phyloP scores from a whole-genome alignment of 306 rosid genomes.

The Corylus heterophylla region DNA sequence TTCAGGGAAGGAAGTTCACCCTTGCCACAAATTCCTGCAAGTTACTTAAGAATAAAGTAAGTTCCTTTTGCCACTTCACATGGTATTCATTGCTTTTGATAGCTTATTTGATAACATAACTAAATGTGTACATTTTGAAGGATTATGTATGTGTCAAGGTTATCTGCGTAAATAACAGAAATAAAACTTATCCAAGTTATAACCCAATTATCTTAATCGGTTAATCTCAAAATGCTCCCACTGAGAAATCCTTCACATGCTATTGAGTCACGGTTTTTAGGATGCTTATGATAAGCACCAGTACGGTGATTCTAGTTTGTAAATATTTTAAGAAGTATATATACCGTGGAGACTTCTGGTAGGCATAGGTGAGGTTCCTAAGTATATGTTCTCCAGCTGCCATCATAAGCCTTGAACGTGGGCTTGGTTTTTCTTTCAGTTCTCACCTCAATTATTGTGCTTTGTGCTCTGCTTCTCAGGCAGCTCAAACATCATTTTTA shows the following conservation, averaged over 20 bases:
- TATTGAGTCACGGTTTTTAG: neutral
- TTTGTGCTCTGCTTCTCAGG: slow-evolving; percentile 5
- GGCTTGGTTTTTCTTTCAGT: slow-evolving; percentile 2
- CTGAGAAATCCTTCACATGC: neutral
- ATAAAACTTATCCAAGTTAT: neutral
- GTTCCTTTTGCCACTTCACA: slow-evolving; percentile 22
- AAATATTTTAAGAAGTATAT: neutral
- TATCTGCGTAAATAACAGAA: neutral
- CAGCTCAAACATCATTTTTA: neutral
- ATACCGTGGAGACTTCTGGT: neutral
- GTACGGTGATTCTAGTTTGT: neutral
- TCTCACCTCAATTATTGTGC: neutral
- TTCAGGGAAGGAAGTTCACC: slow-evolving; percentile 71
- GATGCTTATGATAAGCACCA: neutral
- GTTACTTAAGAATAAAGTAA: slow-evolving; percentile 70
- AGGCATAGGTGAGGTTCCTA: neutral
- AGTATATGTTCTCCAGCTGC: neutral
- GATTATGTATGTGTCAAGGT: neutral
- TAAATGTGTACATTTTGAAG: neutral
- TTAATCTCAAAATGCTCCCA: neutral
- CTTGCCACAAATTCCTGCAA: slow-evolving; percentile 61
- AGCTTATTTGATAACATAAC: neutral
- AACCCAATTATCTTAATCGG: neutral
- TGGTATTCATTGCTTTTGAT: neutral
- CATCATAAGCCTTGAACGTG: slow-evolving; percentile 10